Conservation (phyloP, 1,284 basidiomycete genomes). For the Trametes hirsuta region DNA sequence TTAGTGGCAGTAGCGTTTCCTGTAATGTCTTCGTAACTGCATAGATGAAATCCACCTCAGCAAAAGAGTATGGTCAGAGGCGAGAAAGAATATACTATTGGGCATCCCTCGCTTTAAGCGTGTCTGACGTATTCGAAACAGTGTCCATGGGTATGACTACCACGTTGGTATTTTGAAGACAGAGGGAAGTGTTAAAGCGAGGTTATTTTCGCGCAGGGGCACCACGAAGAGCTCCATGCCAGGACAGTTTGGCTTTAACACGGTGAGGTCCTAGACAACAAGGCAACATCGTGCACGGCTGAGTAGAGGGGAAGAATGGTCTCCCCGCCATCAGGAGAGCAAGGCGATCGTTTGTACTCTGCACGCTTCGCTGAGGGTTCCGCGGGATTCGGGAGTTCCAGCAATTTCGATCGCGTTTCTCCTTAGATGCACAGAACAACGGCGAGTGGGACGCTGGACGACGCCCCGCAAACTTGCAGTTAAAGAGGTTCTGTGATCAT, state of each 20-base stretch:
- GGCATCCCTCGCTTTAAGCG: background rate
- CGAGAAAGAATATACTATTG: background rate
- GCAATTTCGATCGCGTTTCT: no score
- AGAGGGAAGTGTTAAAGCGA: background rate
- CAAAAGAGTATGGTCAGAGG: background rate
- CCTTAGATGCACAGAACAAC: no score
- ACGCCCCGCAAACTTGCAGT: no score
- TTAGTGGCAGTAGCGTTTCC: conserved; percentile 29
- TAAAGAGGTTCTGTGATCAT: no score
- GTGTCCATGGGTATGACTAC: background rate
- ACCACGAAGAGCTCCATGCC: background rate
- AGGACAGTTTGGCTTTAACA: background rate
- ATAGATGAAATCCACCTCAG: background rate
- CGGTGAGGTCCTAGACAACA: background rate
- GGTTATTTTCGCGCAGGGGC: background rate
- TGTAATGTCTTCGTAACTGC: conserved; percentile 31
- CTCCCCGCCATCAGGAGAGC: no score
- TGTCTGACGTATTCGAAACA: background rate
- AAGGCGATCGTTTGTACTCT: no score
- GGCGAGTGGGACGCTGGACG: no score
- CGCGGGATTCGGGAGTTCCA: no score
- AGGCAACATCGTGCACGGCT: no score
- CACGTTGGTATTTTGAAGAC: background rate
- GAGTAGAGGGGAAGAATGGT: no score
- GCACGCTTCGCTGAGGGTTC: no score